Evolutionary conservation across 768 basidiomycete species (phyloP), one percentile per base, ranked within the genome.

Genomic region (Mrakia gelida): DNA sequence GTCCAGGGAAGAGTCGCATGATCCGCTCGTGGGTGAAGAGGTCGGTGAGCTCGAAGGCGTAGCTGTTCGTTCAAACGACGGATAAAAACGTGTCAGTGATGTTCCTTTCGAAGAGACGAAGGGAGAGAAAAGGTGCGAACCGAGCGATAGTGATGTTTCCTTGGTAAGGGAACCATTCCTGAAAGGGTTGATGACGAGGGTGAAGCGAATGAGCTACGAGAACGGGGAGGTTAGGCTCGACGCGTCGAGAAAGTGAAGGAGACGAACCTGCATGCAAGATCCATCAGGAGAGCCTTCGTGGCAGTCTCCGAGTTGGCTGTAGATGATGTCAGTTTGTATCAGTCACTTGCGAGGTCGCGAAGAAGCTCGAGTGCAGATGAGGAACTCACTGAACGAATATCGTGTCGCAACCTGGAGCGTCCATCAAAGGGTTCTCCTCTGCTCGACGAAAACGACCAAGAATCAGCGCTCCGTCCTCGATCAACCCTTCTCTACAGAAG

Each of bases 101-200:
- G 68, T 8, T 8, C 7, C 16, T n/a, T 26, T 34, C 21, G 4
- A 59, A 3, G 43, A 16, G 23, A 26, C 28, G 65, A 34, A 2
- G 30, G n/a, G 34, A 61, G 38, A 10, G 10, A 0, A 6, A 41
- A 45, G 11, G 61, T 38, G 3, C 76, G 7, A 34, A 77, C 76
- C 78, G 56, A 32, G 78, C 71, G 30, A 75, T 59, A 13, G 78
- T 79, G 54, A 79, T 43, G 59, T 79, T 79, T 28, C 61, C 70
- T 59, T 71, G 70, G 59, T 79, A 79, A 3, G 78, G 78, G 32
- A 75, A 75, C 78, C 78, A 79, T 28, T 75, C 78, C 62, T 74
- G 62, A 3, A 26, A 23, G 2, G 13, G 2, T 21, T 13, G n/a
- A 32, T 0, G 4, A 2, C 34, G 71, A 73, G 45, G 11, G 30